Evolutionary conservation across 2,329 filamentous ascomycete genomes (phyloP).

Genomic region (Tolypocladium ovalisporum): DNA sequence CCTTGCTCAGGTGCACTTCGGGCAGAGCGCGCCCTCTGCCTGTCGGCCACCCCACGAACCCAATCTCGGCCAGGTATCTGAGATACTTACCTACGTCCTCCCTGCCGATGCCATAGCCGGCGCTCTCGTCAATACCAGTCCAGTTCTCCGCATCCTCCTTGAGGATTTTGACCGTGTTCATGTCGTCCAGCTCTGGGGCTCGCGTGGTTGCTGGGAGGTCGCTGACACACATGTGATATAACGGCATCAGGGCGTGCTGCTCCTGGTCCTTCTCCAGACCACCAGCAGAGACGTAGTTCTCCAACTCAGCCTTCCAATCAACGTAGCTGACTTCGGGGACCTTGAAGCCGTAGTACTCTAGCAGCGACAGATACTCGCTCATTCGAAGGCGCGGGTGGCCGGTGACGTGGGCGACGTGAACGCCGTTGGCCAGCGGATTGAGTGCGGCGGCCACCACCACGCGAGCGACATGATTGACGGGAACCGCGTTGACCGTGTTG

Average conservation of each 20-base stretch:
- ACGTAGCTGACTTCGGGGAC: slow-evolving; percentile 65
- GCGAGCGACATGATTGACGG: slow-evolving; percentile 73
- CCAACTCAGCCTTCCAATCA: slow-evolving; percentile 17
- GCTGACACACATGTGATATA: slow-evolving; percentile 61
- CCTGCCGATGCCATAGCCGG: slow-evolving; percentile 22
- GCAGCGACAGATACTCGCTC: slow-evolving; percentile 60
- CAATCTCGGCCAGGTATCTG: slow-evolving; percentile 16
- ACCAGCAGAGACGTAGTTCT: slow-evolving; percentile 15
- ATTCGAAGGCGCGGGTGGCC: slow-evolving; percentile 68
- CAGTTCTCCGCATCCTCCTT: slow-evolving; percentile 49
- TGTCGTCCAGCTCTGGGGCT: slow-evolving; percentile 55
- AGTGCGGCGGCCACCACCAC: slow-evolving; percentile 66
- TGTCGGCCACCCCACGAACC: slow-evolving; percentile 17
- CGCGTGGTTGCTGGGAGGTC: slow-evolving; percentile 58
- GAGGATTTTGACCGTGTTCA: slow-evolving; percentile 54
- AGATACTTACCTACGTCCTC: slow-evolving; percentile 16
- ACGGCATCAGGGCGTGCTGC: slow-evolving; percentile 36
- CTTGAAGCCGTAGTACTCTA: slow-evolving; percentile 62
- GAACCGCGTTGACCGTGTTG: slow-evolving; percentile 85
- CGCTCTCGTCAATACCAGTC: slow-evolving; percentile 46
- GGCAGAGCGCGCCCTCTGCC: slow-evolving; percentile 14
- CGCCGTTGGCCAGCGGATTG: slow-evolving; percentile 38
- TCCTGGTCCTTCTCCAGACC: slow-evolving; percentile 14
- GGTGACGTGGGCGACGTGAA: slow-evolving; percentile 66
- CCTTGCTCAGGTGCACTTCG: slow-evolving; percentile 7